Base-by-base conservation (phyloP, 495 filamentous ascomycete species). In the Xylaria cubensis region DNA sequence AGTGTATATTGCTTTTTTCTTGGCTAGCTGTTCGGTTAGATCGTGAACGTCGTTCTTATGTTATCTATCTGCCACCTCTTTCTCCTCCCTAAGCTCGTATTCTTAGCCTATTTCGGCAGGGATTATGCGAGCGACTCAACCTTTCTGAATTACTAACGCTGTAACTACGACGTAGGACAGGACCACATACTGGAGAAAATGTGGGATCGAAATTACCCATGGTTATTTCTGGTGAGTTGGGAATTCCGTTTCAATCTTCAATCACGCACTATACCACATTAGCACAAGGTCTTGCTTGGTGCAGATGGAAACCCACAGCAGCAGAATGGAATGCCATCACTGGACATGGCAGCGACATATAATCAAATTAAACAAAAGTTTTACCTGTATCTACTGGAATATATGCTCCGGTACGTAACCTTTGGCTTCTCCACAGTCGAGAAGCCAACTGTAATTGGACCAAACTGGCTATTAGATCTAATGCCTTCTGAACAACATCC, bases 371-470 rank as follows among this genome's bases (percentile, higher is more conserved):
- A 61, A 61, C 56, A 61, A 21, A 59, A 61, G 3, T 36, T 61
- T 61, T 44, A 24, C 39, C 7, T 44, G n/a, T 0, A 44, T 44
- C n/a, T n/a, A 24, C 39, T 64, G 61, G 61, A 64, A 44, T 44
- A 26, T 24, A 44, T 64, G 61, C 61, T 64, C 61, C 61, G 61
- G 39, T 15, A 44, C 10, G 59, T 63, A 24, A 29, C 36, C 39
- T 42, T 63, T 17, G 26, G 42, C n/a, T 63, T 64, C 61, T 64
- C 61, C 61, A 64, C 61, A 26, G 61, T 39, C 58, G 32, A 39
- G 34, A 39, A 10, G 17, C 32, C 58, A 61, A 61, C 19, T 41
- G 34, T 61, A 21, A 61, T 61, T 61, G 58, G 58, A 36, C 34
- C 58, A 61, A 36, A 61, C 17, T 36, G 13, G 34, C 6, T 21